phyloP scores from a whole-genome alignment of 2,329 filamentous ascomycete species.

The Calonectria honghensis region DNA sequence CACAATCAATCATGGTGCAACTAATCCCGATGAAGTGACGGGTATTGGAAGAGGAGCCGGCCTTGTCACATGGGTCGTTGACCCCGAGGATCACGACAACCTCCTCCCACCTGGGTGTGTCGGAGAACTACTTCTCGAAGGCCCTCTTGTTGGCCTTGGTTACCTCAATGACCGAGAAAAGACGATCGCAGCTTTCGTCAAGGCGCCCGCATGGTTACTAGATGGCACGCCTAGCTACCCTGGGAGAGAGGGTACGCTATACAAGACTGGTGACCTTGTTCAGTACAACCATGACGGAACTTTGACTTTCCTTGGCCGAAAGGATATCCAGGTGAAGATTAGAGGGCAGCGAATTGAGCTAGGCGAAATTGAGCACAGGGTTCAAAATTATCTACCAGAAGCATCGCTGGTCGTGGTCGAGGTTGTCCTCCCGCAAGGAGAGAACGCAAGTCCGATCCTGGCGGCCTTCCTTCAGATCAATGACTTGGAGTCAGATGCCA shows the following conservation, averaged over 20 bases:
- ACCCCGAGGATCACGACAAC: conserved; percentile 10
- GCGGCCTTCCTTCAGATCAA: neutral
- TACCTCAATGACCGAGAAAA: neutral
- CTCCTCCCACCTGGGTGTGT: conserved; percentile 22
- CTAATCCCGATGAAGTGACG: neutral
- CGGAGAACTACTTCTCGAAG: conserved; percentile 36
- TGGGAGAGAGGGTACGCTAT: conserved; percentile 54
- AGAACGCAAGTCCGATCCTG: conserved; percentile 24
- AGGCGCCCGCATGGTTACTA: conserved; percentile 5
- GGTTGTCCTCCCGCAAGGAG: conserved; percentile 27
- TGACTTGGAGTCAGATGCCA: too few relatives aligned
- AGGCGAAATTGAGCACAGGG: conserved; percentile 50
- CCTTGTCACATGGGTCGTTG: conserved; percentile 29
- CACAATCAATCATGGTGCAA: neutral
- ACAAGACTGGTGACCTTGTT: conserved; percentile 69
- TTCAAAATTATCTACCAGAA: conserved; percentile 16
- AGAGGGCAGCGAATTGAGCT: conserved; percentile 74
- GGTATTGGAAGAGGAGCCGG: conserved; percentile 31
- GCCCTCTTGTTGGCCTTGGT: conserved; percentile 18
- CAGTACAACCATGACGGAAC: conserved; percentile 63
- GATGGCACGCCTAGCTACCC: neutral
- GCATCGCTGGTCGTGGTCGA: conserved; percentile 31
- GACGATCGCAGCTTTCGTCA: neutral
- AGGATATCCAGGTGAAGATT: conserved; percentile 75
- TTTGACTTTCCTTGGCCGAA: conserved; percentile 68